Evolutionary conservation across 1,139 yeast species (phyloP), one percentile per base, ranked within the genome.

Genomic region (Zhuliangozyma blackwelliae): DNA sequence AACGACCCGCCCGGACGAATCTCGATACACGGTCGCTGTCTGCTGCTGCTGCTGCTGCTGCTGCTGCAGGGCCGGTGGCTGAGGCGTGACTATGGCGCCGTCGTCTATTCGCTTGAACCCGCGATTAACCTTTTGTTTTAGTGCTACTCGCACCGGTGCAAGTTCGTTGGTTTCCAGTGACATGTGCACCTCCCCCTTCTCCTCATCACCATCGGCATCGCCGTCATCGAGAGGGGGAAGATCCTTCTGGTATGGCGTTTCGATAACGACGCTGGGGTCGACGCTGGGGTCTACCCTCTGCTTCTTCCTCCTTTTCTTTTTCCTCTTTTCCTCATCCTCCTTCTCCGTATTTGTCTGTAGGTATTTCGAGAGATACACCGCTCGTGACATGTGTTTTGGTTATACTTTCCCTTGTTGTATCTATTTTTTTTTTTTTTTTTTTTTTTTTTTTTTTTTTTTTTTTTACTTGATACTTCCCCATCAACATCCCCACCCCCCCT

Each of bases 51-150:
- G 29, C 13, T 16, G 33, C 25, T 19, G 34, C 19, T 21, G 34
- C 32, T 31, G 28, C 22, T 22, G 27, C 19, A 25, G 33, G 5
- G n/a, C n/a, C n/a, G n/a, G n/a, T 31, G 25, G 23, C 7, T n/a
- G 23, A 23, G 30, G 8, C 5, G 20, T 34, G 9, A 44, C 46
- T 5, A 43, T 41, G 28, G 45, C 40, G 2, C 66, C 68, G 36
- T 50, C 51, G 38, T 67, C 73, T 21, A 68, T 64, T 39, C 74
- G 42, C 35, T 58, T 63, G 46, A 68, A 68, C 5, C 72, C 73
- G 40, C 56, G 61, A 36, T 47, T 49, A 37, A 37, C 38, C 29
- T 38, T 45, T 5, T 31, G 29, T 10, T 30, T 37, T 3, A 42
- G 10, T 3, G 49, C 47, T 3, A 61, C 61, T 23, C 43, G 44